These are phyloP conservation scores for Blepharisma undulans DNA, from an alignment of 169 alveolate species.

Conservation along the genomic window DNA sequence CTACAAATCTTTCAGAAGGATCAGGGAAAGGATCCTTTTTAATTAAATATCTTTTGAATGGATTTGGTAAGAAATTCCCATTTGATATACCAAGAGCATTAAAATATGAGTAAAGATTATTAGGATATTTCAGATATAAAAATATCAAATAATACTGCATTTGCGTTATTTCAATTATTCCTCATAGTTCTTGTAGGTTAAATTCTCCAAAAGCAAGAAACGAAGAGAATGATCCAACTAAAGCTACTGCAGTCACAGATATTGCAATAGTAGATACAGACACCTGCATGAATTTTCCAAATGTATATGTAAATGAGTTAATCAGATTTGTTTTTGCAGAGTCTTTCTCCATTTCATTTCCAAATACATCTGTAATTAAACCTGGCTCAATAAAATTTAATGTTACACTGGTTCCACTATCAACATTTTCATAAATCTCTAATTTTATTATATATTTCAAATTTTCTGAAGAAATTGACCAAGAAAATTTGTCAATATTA, in stretches of 20 bases:
- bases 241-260: neutral
- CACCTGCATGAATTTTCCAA: neutral
- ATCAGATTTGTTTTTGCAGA: neutral
- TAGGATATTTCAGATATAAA: neutral
- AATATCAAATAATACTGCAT: neutral
- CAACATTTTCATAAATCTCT: neutral
- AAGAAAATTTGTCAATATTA: too few relatives aligned
- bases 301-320: neutral
- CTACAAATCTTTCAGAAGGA: neutral
- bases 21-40: neutral
- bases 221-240: neutral
- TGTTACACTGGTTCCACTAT: neutral
- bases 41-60: neutral
- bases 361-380: neutral
- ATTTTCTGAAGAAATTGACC: neutral
- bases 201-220: neutral
- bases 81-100: neutral
- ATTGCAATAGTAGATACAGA: neutral
- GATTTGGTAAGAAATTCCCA: neutral
- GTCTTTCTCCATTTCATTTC: neutral
- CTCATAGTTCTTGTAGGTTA: neutral
- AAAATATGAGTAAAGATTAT: neutral
- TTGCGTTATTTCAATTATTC: neutral
- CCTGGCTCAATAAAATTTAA: neutral
- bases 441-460: too few relatives aligned